Conservation (phyloP, 83 land plant genomes). For the Larix sibirica region DNA sequence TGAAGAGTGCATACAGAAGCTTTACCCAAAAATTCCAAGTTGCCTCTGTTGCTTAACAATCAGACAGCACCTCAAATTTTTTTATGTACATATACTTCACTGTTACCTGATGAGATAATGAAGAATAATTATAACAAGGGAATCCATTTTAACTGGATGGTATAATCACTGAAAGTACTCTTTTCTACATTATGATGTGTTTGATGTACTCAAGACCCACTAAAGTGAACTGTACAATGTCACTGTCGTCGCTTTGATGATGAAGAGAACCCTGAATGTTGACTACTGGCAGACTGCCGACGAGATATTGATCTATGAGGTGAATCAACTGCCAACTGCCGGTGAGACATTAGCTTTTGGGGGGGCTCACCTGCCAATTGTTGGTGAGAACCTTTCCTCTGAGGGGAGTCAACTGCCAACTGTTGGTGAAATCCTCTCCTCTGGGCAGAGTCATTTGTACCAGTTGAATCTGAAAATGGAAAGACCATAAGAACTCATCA, state of each 20-base stretch:
- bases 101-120: slow-evolving; percentile 2
- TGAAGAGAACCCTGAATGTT: not conserved
- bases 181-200: not conserved
- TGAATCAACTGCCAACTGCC: not conserved
- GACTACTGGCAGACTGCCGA: not conserved
- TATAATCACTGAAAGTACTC: not conserved
- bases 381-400: not conserved
- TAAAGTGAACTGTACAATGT: not conserved
- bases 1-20: not conserved
- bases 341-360: not conserved
- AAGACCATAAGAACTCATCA: not conserved
- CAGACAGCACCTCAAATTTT: not conserved
- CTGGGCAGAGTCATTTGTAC: not conserved
- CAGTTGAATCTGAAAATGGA: not conserved
- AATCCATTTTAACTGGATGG: not conserved
- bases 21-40: slow-evolving; percentile 12
- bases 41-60: not conserved
- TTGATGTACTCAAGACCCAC: not conserved
- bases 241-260: slow-evolving; percentile 11
- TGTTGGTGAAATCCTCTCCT: not conserved
- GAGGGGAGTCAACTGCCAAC: not conserved
- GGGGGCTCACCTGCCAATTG: not conserved
- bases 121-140: slow-evolving; percentile 6
- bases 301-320: not conserved
- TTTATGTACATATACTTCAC: not conserved